Conservation (phyloP, 345 rosid species). For the Salix viminalis region DNA sequence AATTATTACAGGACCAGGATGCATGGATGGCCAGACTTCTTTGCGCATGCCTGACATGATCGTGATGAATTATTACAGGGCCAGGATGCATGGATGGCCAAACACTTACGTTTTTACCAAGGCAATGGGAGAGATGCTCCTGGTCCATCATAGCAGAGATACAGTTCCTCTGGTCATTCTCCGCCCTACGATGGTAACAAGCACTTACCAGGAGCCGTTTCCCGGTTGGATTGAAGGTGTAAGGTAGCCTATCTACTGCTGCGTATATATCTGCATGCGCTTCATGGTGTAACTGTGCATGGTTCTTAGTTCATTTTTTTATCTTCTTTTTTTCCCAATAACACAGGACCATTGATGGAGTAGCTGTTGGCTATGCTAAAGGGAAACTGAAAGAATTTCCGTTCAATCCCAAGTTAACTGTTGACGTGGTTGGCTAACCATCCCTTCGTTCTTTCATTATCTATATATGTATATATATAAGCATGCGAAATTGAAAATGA, state of each 20-base stretch:
- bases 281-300: no score
- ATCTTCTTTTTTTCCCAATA: not conserved
- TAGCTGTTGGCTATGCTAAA: slow-evolving; percentile 10
- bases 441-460: not conserved
- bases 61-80: not conserved
- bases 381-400: slow-evolving; percentile 11
- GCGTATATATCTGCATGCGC: no score
- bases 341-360: slow-evolving; percentile 11
- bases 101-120: slow-evolving; percentile 22
- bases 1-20: no score
- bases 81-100: slow-evolving; percentile 20
- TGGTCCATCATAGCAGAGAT: not conserved
- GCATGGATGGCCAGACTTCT: no score
- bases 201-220: slow-evolving; percentile 14
- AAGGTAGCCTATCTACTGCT: not conserved
- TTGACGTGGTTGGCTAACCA: slow-evolving; percentile 2
- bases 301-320: no score
- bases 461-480: not conserved
- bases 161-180: slow-evolving; percentile 9
- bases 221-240: slow-evolving; percentile 22
- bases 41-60: no score
- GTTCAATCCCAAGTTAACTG: not conserved
- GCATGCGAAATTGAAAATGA: no score
- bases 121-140: slow-evolving; percentile 24
- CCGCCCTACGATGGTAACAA: slow-evolving; percentile 16